Evolutionary conservation across 2,329 filamentous ascomycete species (phyloP), one percentile per base, ranked within the genome.

Genomic region (Penicillium decumbens): DNA sequence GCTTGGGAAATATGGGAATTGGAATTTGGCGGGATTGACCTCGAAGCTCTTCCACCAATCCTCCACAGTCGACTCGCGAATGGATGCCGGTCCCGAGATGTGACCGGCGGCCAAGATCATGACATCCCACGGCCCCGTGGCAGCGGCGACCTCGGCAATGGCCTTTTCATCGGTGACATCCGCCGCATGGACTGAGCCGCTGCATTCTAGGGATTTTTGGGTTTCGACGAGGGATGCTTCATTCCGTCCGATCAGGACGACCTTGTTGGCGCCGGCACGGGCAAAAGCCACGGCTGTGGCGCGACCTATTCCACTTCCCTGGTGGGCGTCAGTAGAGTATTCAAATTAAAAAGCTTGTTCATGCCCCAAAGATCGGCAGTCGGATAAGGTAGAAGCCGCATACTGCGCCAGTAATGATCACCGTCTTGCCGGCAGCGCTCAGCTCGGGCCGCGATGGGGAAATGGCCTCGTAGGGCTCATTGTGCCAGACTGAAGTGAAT

Each of bases 401-500:
- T 47, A 47, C 57, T 39, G 56, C 63, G 7, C 61, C 62, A 23
- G 63, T 56, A 32, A 66, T 51, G 28, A 62, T 45, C 23, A 70
- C 52, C 8, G 45, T 56, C 43, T 61, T 61, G 29, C 60, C 60
- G 3, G 45, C 45, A n/a, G 58, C 53, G 18, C 42, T 51, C 4
- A 64, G 46, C 29, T 64, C 59, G 2, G 65, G 58, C 1, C 57
- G 58, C 1, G 53, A 44, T 6, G 64, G 65, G 6, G 59, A 63
- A 45, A 70, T 68, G 37, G 61, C 62, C 4, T 62, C 47, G 49
- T 71, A 69, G 2, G 64, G 54, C 20, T 54, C 47, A 25, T 53
- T 55, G 56, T 69, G 68, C 54, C 55, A 65, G 15, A 44, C 49
- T 7, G 59, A 12, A 68, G 73, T n/a, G 59, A 59, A 47, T 68